phyloP scores from a whole-genome alignment of 1,284 basidiomycete genomes.

The Rhodofomes roseus region DNA sequence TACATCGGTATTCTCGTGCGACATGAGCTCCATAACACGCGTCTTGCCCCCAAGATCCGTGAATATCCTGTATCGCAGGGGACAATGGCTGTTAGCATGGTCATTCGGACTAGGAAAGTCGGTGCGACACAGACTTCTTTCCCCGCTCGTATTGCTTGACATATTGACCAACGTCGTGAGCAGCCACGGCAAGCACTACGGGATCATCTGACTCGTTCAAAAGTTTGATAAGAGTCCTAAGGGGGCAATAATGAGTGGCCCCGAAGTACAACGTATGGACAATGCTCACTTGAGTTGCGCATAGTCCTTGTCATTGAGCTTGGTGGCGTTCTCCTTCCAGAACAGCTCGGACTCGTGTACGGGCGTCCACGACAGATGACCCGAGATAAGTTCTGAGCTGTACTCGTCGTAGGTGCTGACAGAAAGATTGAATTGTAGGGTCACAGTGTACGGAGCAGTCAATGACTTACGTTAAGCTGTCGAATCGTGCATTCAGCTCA shows the following conservation, averaged over 20 bases:
- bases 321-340: conserved; percentile 93
- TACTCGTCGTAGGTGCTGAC: conserved; percentile 94
- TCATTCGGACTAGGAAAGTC: background rate
- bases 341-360: conserved; percentile 96
- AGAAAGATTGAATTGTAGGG: background rate
- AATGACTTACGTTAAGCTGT: conserved; percentile 80
- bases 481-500: conserved; percentile 78
- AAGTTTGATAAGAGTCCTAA: conserved; percentile 69
- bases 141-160: conserved; percentile 87
- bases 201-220: conserved; percentile 73
- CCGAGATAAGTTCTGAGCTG: conserved; percentile 84
- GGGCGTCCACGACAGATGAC: conserved; percentile 92
- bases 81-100: conserved; percentile 4
- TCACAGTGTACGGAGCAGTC: background rate
- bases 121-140: conserved; percentile 63
- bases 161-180: conserved; percentile 92
- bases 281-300: conserved; percentile 72
- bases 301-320: conserved; percentile 78
- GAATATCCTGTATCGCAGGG: conserved; percentile 51
- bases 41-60: conserved; percentile 86
- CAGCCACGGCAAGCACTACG: conserved; percentile 81
- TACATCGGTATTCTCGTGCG: conserved; percentile 84
- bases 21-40: conserved; percentile 93
- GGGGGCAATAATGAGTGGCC: background rate
- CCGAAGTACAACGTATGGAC: conserved; percentile 2